Evolutionary conservation across 306 rosid genomes (phyloP), one percentile per base, ranked within the genome.

Genomic region (Vicia faba): DNA sequence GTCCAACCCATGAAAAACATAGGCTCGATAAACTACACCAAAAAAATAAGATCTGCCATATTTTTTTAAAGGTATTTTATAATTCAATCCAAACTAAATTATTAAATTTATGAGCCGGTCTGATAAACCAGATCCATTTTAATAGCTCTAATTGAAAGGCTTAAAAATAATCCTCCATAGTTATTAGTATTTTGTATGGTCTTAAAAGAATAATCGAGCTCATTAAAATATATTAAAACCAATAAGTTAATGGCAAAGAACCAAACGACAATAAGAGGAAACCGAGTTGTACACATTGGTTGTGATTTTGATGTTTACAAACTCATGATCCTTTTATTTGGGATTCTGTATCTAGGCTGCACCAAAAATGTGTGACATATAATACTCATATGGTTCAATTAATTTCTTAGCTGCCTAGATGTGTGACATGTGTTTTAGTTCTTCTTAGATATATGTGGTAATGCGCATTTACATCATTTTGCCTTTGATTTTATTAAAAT

Each of bases 341-440:
- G 50, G 62, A 20, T 71, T 61, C 29, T 49, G 20, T 35, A 11
- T 10, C 35, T 49, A 23, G 43, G 7, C 8, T 60, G 61, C 69
- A 49, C 40, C 63, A 71, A 61, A 71, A 61, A 61, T 71, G 61
- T 20, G 75, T n/a, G 19, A 48, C 68, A 45, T 10, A 46, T 1
- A 25, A 25, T 25, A 25, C 2, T 28, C 0, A 28, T 28, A 28
- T 4, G 51, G 14, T 51, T 49, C 69, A 49, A 49, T 28, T 53
- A 51, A 19, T 48, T 71, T 49, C 54, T 19, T 11, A 19, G 26
- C 12, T 33, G 1, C 14, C 7, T 48, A 61, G 44, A 72, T 7
- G 44, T 29, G 33, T 49, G 63, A 61, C 41, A 49, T 33, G 3
- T 18, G 19, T 25, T 15, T 28, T 65, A 9, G 54, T 70, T 57